A percentile compares a stretch with the other conserved stretches of the same genome.
Evolutionary conservation across 2,329 filamentous ascomycete species (phyloP).

Genomic region (Diaporthe destruens): DNA sequence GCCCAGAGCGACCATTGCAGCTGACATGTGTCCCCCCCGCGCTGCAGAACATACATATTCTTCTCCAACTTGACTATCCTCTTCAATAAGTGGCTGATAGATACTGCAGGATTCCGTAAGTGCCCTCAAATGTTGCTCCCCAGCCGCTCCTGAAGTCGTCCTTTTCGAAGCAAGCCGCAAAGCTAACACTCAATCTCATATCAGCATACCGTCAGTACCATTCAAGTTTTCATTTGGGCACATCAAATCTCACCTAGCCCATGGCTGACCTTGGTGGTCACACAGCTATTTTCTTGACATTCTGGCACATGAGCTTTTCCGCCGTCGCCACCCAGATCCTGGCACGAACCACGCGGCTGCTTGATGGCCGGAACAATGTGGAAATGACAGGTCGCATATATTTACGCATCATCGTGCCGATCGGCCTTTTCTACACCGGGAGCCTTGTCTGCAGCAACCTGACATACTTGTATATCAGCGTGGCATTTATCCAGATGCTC

Average conservation of each 20-base stretch:
- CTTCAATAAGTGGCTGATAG: conserved; percentile 92
- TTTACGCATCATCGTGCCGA: conserved; percentile 89
- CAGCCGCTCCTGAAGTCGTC: not conserved
- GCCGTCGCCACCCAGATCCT: conserved; percentile 92
- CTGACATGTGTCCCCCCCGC: conserved; percentile 9
- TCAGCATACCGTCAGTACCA: conserved; percentile 38
- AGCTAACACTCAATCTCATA: not conserved
- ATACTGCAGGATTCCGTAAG: conserved; percentile 80
- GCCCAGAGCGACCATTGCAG: not conserved
- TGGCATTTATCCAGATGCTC: conserved; percentile 72
- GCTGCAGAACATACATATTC: conserved; percentile 78
- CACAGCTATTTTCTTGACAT: conserved; percentile 80
- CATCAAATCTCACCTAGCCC: conserved; percentile 28
- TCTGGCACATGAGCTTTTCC: conserved; percentile 94
- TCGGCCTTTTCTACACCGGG: conserved; percentile 92
- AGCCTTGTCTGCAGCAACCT: conserved; percentile 95
- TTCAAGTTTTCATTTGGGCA: too few species aligned
- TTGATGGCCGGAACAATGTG: conserved; percentile 92
- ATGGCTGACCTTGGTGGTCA: conserved; percentile 44
- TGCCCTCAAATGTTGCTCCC: conserved; percentile 42
- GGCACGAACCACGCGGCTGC: conserved; percentile 85
- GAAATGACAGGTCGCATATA: conserved; percentile 96
- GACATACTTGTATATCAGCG: conserved; percentile 92
- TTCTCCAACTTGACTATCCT: conserved; percentile 88
- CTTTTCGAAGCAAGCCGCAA: too few species aligned